Conservation (phyloP, 345 rosid genomes). For the Euphorbia pulcherrima region DNA sequence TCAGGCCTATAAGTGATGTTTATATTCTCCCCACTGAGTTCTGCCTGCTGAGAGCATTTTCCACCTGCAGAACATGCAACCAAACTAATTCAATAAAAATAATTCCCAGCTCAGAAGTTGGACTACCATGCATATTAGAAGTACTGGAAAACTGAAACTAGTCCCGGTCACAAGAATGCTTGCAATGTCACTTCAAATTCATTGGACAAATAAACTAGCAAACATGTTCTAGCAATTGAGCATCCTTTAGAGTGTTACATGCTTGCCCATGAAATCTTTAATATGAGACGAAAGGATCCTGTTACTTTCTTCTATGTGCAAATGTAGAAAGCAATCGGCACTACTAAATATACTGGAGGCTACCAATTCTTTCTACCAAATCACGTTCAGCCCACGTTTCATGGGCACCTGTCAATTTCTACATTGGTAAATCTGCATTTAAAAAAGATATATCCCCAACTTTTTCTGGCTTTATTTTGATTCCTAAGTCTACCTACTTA, state of each 20-base stretch:
- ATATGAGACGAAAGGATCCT: background rate
- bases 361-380: background rate
- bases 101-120: background rate
- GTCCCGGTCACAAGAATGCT: background rate
- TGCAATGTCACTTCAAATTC: background rate
- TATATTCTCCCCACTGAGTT: constrained; percentile 96
- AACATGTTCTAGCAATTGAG: background rate
- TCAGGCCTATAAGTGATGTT: constrained; percentile 96
- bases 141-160: background rate
- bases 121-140: background rate
- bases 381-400: background rate
- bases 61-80: constrained; percentile 52
- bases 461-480: background rate
- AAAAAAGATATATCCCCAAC: background rate
- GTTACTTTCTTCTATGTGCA: background rate
- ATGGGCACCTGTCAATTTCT: background rate
- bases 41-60: constrained; percentile 90
- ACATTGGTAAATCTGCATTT: constrained; percentile 1
- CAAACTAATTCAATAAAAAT: background rate
- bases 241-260: background rate
- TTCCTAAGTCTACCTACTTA: background rate
- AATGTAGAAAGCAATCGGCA: background rate
- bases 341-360: background rate
- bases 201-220: constrained; percentile 3
- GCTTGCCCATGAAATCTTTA: background rate